These are phyloP conservation scores for Antitrichia curtipendula DNA, from an alignment of 225 moss, liverwort and hornwort species.

Conservation along the genomic window DNA sequence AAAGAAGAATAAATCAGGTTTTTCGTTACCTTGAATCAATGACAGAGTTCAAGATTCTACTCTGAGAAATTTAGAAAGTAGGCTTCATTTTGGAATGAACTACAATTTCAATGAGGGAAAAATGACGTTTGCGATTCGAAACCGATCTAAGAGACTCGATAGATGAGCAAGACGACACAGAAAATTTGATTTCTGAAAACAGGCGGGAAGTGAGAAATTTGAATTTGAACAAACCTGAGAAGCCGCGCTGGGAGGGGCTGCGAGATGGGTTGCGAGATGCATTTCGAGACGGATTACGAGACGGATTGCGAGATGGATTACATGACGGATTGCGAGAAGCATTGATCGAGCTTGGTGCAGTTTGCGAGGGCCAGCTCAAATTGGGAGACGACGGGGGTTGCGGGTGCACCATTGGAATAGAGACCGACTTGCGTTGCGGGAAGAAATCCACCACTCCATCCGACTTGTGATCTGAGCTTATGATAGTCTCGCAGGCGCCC, in stretches of 20 bases:
- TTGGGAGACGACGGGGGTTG: neutral
- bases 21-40: neutral
- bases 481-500: conserved; percentile 32
- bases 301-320: neutral
- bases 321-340: conserved; percentile 8
- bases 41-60: neutral
- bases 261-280: neutral
- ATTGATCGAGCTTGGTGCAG: conserved; percentile 11
- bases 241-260: neutral
- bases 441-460: neutral
- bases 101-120: neutral
- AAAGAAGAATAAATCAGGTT: neutral
- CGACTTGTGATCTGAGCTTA: conserved; percentile 13
- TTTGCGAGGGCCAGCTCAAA: conserved; percentile 18
- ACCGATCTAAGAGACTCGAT: neutral
- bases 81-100: neutral
- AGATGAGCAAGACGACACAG: neutral
- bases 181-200: neutral
- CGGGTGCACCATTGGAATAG: neutral
- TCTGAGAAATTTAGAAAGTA: neutral
- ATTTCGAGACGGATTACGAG: conserved; percentile 1
- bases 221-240: neutral
- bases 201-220: neutral
- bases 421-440: conserved; percentile 1
- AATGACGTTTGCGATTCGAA: neutral